phyloP scores from a whole-genome alignment of 2,329 filamentous ascomycete species.

The Pseudogymnoascus destructans region DNA sequence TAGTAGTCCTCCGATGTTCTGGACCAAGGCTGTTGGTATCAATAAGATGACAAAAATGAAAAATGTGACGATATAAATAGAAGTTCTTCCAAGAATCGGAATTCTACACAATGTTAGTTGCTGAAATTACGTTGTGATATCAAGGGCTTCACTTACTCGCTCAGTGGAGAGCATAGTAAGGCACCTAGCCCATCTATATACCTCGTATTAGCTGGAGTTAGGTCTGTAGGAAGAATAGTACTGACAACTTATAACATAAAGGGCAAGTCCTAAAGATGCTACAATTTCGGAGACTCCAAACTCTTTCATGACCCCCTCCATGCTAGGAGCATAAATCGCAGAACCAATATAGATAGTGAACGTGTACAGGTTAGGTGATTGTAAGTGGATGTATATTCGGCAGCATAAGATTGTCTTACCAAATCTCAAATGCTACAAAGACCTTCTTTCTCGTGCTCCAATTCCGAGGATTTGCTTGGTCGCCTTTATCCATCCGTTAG shows the following conservation, averaged over 20 bases:
- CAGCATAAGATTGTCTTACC: conserved; percentile 11
- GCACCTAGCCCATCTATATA: conserved; percentile 40
- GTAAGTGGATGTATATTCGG: conserved; percentile 23
- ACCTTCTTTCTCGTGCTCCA: conserved; percentile 15
- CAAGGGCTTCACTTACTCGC: conserved; percentile 30
- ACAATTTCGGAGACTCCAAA: conserved; percentile 35
- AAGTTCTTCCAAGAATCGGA: conserved; percentile 49
- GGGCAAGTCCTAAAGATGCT: conserved; percentile 35
- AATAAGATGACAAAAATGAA: conserved; percentile 54
- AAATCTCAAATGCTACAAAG: conserved; percentile 20
- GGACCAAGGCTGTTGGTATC: conserved; percentile 48
- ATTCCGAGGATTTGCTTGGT: conserved; percentile 25
- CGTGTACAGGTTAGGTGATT: conserved; percentile 35
- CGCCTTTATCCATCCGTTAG: conserved; percentile 12
- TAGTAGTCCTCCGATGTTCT: conserved; percentile 49
- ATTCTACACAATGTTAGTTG: conserved; percentile 37
- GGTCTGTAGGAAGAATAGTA: background rate
- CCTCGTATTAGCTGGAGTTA: background rate
- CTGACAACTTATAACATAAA: conserved; percentile 29
- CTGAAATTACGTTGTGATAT: background rate
- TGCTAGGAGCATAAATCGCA: conserved; percentile 37
- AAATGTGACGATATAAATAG: conserved; percentile 53
- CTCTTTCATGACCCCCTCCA: conserved; percentile 27
- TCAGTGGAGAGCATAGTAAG: conserved; percentile 49
- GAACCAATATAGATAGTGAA: conserved; percentile 39